Evolutionary conservation across 2,329 filamentous ascomycete species (phyloP).

Genomic region (Teratosphaeria pseudoeucalypti): DNA sequence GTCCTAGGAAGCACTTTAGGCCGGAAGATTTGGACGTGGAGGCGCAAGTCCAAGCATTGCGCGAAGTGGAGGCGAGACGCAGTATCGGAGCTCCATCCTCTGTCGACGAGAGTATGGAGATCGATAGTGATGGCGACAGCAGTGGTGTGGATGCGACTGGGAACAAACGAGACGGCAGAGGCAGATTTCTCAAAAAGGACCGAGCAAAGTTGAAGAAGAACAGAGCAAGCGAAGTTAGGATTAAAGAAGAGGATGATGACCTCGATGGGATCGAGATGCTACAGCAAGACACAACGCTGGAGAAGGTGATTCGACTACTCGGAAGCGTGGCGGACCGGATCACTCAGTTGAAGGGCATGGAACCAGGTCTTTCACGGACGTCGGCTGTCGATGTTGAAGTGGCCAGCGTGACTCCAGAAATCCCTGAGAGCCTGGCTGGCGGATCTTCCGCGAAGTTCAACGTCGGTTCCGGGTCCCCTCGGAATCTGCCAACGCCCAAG

Average conservation of each 20-base stretch:
- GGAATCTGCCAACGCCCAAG: not conserved
- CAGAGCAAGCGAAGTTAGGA: not conserved
- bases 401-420: not conserved
- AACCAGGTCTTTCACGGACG: not conserved
- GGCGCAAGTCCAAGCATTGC: not conserved
- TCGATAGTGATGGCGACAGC: not conserved
- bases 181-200: not conserved
- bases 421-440: not conserved
- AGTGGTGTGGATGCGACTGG: not conserved
- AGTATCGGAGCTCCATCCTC: not conserved
- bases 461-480: too few species aligned
- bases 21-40: conserved; percentile 2
- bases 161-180: not conserved
- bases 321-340: not conserved
- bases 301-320: not conserved
- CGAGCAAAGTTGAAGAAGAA: not conserved
- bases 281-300: not conserved
- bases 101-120: not conserved
- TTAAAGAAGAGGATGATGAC: not conserved
- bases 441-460: not conserved
- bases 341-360: not conserved
- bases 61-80: not conserved
- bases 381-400: not conserved
- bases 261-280: not conserved
- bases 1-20: conserved; percentile 6